These are phyloP conservation scores for Termitomyces sp. DNA, from an alignment of 768 basidiomycete species.

Conservation along the genomic window DNA sequence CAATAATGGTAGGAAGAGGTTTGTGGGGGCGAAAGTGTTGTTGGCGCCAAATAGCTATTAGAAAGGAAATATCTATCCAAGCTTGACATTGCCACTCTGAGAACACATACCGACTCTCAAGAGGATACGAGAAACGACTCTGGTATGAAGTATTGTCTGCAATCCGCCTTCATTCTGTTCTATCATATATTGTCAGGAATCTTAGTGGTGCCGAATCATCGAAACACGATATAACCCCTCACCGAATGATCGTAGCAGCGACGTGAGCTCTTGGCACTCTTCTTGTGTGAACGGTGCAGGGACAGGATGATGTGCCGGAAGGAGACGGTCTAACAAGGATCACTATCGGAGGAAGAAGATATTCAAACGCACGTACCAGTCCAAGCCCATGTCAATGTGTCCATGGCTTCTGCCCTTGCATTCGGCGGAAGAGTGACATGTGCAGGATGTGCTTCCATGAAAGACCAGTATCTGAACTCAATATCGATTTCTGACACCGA, in stretches of 20 bases:
- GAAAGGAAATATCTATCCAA: background rate
- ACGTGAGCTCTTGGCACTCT: conserved; percentile 73
- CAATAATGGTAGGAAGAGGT: conserved; percentile 53
- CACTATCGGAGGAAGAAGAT: background rate
- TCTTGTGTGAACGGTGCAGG: conserved; percentile 69
- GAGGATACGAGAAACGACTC: conserved; percentile 63
- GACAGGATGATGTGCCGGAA: conserved; percentile 50
- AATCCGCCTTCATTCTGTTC: conserved; percentile 33
- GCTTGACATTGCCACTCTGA: background rate
- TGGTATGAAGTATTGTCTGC: conserved; percentile 48
- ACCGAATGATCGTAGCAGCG: conserved; percentile 44
- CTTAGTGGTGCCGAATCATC: background rate
- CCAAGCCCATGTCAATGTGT: conserved; percentile 76
- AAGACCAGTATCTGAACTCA: conserved; percentile 80
- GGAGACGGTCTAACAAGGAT: conserved; percentile 49
- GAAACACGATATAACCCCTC: conserved; percentile 7
- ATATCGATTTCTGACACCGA: conserved; percentile 53
- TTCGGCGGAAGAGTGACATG: conserved; percentile 53
- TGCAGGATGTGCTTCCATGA: conserved; percentile 74
- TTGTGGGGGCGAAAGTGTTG: conserved; percentile 63
- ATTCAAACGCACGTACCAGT: conserved; percentile 40
- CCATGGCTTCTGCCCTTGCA: conserved; percentile 64
- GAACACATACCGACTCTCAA: conserved; percentile 55
- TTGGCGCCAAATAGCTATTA: conserved; percentile 66
- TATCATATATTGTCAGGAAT: conserved; percentile 4